phyloP scores from a whole-genome alignment of 2,329 filamentous ascomycete species.

The Onygenales sp. region DNA sequence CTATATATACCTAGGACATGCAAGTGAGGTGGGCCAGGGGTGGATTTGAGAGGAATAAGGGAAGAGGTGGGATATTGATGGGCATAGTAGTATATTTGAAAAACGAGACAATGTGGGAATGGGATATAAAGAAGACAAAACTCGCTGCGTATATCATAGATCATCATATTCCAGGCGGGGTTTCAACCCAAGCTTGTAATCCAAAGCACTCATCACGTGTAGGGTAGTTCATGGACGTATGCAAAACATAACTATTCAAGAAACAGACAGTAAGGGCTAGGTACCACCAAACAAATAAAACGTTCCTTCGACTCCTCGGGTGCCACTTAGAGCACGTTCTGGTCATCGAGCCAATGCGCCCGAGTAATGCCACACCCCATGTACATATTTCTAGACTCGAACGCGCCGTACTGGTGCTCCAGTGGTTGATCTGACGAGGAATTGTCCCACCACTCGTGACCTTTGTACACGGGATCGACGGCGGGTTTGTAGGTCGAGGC shows the following conservation, averaged over 20 bases:
- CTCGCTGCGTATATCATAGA: no score
- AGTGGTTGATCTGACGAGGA: slow-evolving; percentile 13
- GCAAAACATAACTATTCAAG: not conserved
- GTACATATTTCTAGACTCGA: slow-evolving; percentile 24
- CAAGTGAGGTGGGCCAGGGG: no score
- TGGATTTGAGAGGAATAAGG: no score
- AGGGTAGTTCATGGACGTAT: no score
- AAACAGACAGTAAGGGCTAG: not conserved
- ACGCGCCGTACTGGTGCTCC: slow-evolving; percentile 30
- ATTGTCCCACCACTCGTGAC: slow-evolving; percentile 29
- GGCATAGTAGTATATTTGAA: no score
- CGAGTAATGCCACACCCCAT: slow-evolving; percentile 12
- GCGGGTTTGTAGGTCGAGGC: slow-evolving; percentile 25
- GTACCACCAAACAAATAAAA: not conserved
- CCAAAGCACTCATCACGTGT: no score
- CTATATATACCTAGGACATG: no score
- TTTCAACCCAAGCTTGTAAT: no score
- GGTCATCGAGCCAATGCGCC: slow-evolving; percentile 14
- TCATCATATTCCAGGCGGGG: no score
- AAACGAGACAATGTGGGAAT: no score
- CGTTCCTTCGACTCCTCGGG: not conserved
- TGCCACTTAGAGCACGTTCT: slow-evolving; percentile 12
- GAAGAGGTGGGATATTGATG: no score
- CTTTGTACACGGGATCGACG: slow-evolving; percentile 33
- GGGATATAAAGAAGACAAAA: no score